Evolutionary conservation across 2,329 filamentous ascomycete species (phyloP), one percentile per base, ranked within the genome.

Genomic region (Hortaea sp.): DNA sequence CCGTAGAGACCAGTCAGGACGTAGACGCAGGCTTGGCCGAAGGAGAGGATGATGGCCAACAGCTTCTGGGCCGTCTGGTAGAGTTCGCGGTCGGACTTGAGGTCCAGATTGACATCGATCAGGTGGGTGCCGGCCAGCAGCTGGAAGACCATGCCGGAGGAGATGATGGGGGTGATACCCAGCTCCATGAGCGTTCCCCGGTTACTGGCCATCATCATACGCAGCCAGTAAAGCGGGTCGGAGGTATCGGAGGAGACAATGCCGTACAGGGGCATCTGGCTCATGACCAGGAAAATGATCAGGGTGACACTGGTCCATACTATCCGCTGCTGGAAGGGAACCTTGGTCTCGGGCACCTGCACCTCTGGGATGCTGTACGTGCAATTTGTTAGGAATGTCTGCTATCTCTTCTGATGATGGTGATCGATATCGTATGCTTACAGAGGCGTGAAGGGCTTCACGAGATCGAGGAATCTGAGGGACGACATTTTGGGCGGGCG

Each of bases 161-260:
- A 95, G 73, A 98, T 97, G 71, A 98, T 98, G 62, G 94, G 94
- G 27, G 92, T 95, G 62, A 97, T 75, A 49, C 66, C 66, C 43
- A 67, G 51, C 51, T 67, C 65, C 64, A 67, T 66, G 12, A 68
- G 54, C 10, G 64, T 67, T 47, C 65, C 65, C 42, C 65, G 82
- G 71, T 98, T 98, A 84, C 88, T 95, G 66, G 92, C 92, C 80
- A 97, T 82, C 82, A 98, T 95, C 90, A 98, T 97, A 72, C 92
- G 85, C 65, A 98, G 79, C 92, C 92, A 98, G 81, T 98, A 98
- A 63, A 98, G 78, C 60, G 92, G 94, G 74, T 98, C 94, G 52
- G 92, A 97, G 62, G 88, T 95, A 63, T 73, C 70, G 64, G 49
- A 27, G 7, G 92, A 98, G 66, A 98, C 94, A 71, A 98, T 98